Base-by-base conservation (phyloP, 176 grass and related monocot genomes). In the Oryza rufipogon region DNA sequence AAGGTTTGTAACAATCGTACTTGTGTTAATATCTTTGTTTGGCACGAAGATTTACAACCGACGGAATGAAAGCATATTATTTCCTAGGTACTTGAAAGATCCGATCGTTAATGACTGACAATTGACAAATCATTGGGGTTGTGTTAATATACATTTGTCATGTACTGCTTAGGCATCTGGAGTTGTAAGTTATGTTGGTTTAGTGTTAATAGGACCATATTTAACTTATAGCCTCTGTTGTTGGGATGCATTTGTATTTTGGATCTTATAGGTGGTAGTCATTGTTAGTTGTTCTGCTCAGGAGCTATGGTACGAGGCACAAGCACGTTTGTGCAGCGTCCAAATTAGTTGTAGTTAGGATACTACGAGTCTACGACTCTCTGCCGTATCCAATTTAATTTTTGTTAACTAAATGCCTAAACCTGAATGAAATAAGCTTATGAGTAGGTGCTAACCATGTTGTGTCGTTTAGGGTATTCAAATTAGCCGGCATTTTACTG, bases 261-360 rank as follows among this genome's bases (percentile, higher is more conserved):
- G 46, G 28, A 68, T 19, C 6, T 63, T 61, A 46, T n/a, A 15
- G 66, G 34, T 38, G 15, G 30, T n/a, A 36, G 26, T 33, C 39
- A 73, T 72, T 9, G 70, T 1, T 41, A 56, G 56, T n/a, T 73
- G 19, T 54, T 65, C 69, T 56, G 45, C 67, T 86, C 15, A 69
- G 60, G 22, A 13, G 69, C 10, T 42, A 20, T 68, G 19, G 15
- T 54, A 9, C 14, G 4, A 14, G 42, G 14, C 25, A 32, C 58
- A 16, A 78, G 41, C 54, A 80, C 42, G n/a, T 52, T 71, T 19
- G 76, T 10, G 41, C 51, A 80, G 74, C 51, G 66, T 38, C 52
- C 66, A 76, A 71, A 65, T 45, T 82, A 54, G 16, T 54, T 2
- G 48, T 51, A 63, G 38, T 28, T 25, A 54, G 28, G 68, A 14